Conservation (phyloP, 106 monocot species). For the Chionographis japonica region DNA sequence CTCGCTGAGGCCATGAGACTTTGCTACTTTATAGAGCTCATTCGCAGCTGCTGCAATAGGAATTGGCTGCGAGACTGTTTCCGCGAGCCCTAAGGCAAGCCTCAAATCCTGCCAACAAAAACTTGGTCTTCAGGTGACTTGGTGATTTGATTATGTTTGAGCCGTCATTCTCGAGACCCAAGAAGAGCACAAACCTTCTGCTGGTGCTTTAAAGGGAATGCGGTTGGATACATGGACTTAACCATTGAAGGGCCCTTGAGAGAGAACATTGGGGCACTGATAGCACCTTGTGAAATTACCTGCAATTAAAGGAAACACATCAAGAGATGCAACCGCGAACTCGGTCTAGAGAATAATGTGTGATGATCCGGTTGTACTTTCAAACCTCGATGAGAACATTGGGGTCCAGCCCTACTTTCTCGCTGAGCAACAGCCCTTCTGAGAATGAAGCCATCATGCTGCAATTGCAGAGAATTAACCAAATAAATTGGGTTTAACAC, state of each 20-base stretch:
- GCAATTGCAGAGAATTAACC: slow-evolving; percentile 8
- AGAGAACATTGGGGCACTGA: slow-evolving; percentile 86
- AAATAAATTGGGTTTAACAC: neutral
- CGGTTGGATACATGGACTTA: slow-evolving; percentile 58
- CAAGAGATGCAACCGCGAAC: neutral
- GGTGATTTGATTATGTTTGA: neutral
- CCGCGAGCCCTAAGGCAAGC: slow-evolving; percentile 75
- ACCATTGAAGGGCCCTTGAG: slow-evolving; percentile 91
- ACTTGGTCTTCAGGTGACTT: neutral
- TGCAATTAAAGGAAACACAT: slow-evolving; percentile 12
- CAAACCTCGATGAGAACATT: slow-evolving; percentile 71
- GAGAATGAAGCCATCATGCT: slow-evolving; percentile 98
- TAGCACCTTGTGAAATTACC: slow-evolving; percentile 91
- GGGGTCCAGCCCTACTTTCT: slow-evolving; percentile 80
- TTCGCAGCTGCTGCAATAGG: slow-evolving; percentile 80
- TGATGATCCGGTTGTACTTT: no score
- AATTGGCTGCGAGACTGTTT: slow-evolving; percentile 71
- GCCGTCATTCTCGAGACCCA: neutral
- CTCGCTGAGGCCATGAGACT: slow-evolving; percentile 71
- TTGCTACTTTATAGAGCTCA: slow-evolving; percentile 89
- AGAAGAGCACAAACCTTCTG: slow-evolving; percentile 60
- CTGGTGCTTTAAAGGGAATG: slow-evolving; percentile 91
- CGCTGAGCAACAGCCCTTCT: slow-evolving; percentile 73
- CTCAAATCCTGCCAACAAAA: slow-evolving; percentile 64
- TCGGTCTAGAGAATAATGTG: no score